Conservation (phyloP, 352 stramenopile genomes). For the Aphanomyces stellatus region DNA sequence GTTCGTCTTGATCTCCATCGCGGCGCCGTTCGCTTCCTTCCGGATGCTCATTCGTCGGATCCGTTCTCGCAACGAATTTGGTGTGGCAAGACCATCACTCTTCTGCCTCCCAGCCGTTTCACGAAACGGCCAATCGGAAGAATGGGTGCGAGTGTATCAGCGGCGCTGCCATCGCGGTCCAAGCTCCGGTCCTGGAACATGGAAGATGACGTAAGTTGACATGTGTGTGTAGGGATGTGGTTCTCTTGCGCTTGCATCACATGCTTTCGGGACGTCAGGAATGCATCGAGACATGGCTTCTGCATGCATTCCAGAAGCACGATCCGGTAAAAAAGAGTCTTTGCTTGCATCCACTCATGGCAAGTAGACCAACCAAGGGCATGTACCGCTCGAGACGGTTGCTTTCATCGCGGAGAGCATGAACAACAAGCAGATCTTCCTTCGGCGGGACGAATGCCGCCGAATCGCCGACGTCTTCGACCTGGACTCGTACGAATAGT, state of each 20-base stretch:
- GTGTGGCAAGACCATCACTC: constrained; percentile 4
- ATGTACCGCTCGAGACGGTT: neutral
- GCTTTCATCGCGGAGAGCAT: neutral
- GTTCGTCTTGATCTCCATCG: neutral
- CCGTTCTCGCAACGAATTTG: too few species aligned
- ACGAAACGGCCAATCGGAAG: neutral
- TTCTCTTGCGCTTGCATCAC: constrained; percentile 10
- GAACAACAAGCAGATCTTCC: neutral
- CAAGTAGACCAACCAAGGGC: constrained; percentile 2
- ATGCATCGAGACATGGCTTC: constrained; percentile 8
- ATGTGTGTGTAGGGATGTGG: neutral
- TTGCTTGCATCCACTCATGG: too few species aligned
- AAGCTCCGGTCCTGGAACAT: neutral
- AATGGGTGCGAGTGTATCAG: neutral
- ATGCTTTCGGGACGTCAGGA: neutral
- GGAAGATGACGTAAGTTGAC: neutral
- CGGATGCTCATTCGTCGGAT: neutral
- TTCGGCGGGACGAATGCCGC: neutral
- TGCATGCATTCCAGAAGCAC: constrained; percentile 2
- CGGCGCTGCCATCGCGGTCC: neutral
- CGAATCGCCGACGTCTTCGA: constrained; percentile 9
- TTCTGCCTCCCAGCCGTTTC: neutral
- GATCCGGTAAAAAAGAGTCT: too few species aligned
- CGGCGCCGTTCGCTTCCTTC: neutral
- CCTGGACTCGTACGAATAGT: constrained; percentile 4